These are phyloP conservation scores for Rhodosporidiobolus sp. DNA, from an alignment of 768 basidiomycete species.

Conservation along the genomic window DNA sequence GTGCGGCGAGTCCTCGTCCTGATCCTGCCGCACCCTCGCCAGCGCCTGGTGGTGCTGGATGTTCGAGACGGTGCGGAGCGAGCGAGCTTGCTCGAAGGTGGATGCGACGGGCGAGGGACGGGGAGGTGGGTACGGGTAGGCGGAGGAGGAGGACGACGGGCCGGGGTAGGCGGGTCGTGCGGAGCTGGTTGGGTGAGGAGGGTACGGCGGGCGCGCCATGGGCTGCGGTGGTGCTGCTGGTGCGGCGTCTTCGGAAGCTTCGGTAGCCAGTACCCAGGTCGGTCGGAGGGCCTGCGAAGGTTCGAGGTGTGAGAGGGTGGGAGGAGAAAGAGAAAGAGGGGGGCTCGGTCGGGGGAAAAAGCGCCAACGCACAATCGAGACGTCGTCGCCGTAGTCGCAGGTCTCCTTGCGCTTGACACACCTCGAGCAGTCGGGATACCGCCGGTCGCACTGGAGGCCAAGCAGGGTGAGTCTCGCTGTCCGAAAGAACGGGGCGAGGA, in stretches of 20 bases:
- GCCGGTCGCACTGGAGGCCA: slow-evolving; percentile 23
- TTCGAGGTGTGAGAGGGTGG: too few species aligned
- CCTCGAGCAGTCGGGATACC: slow-evolving; percentile 25
- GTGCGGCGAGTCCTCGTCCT: background rate
- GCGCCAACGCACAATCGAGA: slow-evolving; percentile 24
- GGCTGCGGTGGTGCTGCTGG: background rate
- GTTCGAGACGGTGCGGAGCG: slow-evolving; percentile 13
- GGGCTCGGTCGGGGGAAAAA: background rate
- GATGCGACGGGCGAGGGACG: background rate
- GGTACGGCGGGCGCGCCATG: background rate
- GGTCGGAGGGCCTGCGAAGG: slow-evolving; percentile 26
- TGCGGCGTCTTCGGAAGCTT: background rate
- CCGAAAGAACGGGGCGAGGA: background rate
- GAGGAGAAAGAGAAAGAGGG: background rate
- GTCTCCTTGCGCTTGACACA: slow-evolving; percentile 27
- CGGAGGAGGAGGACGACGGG: background rate
- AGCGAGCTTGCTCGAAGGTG: background rate
- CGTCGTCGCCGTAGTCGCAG: slow-evolving; percentile 34
- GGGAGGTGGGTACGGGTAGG: background rate
- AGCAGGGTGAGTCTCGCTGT: too few species aligned
- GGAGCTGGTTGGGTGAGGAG: background rate
- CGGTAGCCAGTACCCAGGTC: slow-evolving; percentile 4
- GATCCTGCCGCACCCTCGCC: background rate
- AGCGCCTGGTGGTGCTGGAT: slow-evolving; percentile 17
- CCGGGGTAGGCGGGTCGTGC: background rate